phyloP scores from a whole-genome alignment of 2,329 filamentous ascomycete species.

The Ceratocystis diversiconidia region DNA sequence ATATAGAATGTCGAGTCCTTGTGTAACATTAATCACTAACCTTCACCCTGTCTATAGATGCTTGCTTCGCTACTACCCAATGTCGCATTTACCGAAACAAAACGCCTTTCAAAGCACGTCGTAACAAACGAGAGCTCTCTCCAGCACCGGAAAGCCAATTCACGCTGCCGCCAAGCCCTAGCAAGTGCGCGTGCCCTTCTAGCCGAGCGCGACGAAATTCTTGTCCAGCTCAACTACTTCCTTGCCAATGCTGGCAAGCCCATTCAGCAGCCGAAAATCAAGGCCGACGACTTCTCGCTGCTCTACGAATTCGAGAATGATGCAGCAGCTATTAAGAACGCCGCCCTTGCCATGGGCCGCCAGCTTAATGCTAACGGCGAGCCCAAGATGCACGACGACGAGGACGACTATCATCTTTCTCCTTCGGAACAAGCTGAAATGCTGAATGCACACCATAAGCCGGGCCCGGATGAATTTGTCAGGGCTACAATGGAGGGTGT shows the following conservation, averaged over 20 bases:
- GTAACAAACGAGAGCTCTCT: conserved; percentile 23
- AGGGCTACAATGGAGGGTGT: not conserved
- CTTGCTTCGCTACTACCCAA: conserved; percentile 27
- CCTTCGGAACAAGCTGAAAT: not conserved
- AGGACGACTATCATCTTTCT: not conserved
- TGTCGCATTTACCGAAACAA: conserved; percentile 25
- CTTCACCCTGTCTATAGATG: conserved; percentile 21
- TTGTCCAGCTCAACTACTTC: conserved; percentile 23
- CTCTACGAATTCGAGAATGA: not conserved
- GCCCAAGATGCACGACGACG: conserved; percentile 2
- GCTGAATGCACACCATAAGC: not conserved
- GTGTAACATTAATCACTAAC: conserved; percentile 7
- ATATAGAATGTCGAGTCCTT: not conserved
- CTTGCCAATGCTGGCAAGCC: conserved; percentile 15
- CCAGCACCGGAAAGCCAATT: conserved; percentile 23
- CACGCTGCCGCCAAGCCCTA: conserved; percentile 19
- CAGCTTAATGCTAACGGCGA: conserved; percentile 2
- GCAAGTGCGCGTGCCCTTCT: conserved; percentile 19
- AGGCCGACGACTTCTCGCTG: not conserved
- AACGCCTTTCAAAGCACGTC: conserved; percentile 29
- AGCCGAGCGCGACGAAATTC: conserved; percentile 23
- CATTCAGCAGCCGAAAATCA: not conserved
- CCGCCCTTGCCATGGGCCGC: not conserved
- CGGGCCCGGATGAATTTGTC: not conserved
- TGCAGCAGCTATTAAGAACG: not conserved